These are phyloP conservation scores for Luzula sylvatica DNA, from an alignment of 176 grass and related monocot species.

Conservation along the genomic window DNA sequence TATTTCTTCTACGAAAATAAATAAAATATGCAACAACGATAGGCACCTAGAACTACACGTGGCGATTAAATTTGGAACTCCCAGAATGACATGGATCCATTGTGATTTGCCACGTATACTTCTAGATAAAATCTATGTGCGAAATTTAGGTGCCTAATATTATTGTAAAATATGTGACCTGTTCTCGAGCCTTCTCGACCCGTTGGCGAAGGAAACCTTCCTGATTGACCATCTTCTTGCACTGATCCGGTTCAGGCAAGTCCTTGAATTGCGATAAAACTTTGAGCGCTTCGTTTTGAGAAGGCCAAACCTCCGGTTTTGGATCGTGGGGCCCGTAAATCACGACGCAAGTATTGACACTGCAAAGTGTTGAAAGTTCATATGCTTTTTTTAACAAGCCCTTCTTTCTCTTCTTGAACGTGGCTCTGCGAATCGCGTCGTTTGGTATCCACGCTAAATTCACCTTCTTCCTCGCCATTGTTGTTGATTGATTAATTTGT, in stretches of 20 bases:
- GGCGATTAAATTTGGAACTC: no score
- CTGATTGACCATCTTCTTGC: slow-evolving; percentile 23
- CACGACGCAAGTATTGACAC: slow-evolving; percentile 10
- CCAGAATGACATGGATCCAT: no score
- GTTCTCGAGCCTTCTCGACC: neutral
- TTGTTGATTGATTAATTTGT: neutral
- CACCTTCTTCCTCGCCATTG: slow-evolving; percentile 26
- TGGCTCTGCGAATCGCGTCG: slow-evolving; percentile 10
- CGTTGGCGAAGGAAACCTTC: slow-evolving; percentile 6
- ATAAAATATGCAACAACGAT: no score
- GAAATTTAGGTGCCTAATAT: no score
- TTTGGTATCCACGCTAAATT: slow-evolving; percentile 18
- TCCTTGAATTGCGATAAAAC: slow-evolving; percentile 11
- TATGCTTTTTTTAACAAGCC: slow-evolving; percentile 21
- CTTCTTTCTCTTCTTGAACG: slow-evolving; percentile 24
- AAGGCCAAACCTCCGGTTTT: slow-evolving; percentile 24
- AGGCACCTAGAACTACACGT: no score
- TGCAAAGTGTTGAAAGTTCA: slow-evolving; percentile 9
- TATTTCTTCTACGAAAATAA: no score
- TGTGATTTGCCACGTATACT: no score
- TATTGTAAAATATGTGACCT: no score
- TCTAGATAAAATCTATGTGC: no score
- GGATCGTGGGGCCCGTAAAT: slow-evolving; percentile 13
- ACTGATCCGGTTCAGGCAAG: slow-evolving; percentile 12
- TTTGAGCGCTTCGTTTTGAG: neutral